A percentile compares a stretch with the other conserved stretches of the same genome.
phyloP scores from a whole-genome alignment of 164 flowering plant species.

The Tetrastigma voinierianum region DNA sequence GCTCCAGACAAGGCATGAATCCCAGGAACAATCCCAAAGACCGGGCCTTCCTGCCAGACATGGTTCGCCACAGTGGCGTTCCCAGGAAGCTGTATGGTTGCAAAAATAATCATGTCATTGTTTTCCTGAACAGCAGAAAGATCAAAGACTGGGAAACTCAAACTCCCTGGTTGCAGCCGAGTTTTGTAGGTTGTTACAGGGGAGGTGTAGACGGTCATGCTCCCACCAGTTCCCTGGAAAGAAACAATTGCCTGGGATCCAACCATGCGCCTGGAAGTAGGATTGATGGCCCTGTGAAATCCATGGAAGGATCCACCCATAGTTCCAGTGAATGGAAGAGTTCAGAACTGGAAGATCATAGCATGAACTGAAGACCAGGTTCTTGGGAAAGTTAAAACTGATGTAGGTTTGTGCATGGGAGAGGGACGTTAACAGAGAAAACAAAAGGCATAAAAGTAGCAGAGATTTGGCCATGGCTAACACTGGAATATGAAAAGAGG shows the following conservation, averaged over 20 bases:
- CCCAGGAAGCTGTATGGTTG: slow-evolving; percentile 5
- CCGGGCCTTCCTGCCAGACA: too few relatives aligned
- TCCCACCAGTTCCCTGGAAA: not conserved
- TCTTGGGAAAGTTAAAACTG: slow-evolving; percentile 3
- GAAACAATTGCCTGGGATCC: slow-evolving; percentile 17
- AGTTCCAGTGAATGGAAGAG: slow-evolving; percentile 25
- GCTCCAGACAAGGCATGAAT: too few relatives aligned
- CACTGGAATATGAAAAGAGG: too few relatives aligned
- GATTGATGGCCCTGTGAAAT: slow-evolving; percentile 19
- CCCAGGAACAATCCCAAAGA: not conserved
- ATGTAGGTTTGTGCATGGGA: slow-evolving; percentile 17
- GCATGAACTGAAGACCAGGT: slow-evolving; percentile 5
- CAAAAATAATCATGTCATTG: slow-evolving; percentile 1
- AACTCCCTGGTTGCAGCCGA: not conserved
- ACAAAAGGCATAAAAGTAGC: too few relatives aligned
- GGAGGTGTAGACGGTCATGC: slow-evolving; percentile 1
- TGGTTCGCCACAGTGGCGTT: not conserved
- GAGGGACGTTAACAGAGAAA: too few relatives aligned
- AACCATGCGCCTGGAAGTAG: not conserved
- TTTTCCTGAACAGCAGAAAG: not conserved
- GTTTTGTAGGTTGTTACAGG: not conserved
- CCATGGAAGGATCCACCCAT: slow-evolving; percentile 7
- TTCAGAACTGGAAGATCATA: slow-evolving; percentile 9
- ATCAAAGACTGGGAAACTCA: not conserved
- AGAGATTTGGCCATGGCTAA: too few relatives aligned